Evolutionary conservation across 116 monocot species (phyloP), one percentile per base, ranked within the genome.

Genomic region (Cymodocea nodosa): DNA sequence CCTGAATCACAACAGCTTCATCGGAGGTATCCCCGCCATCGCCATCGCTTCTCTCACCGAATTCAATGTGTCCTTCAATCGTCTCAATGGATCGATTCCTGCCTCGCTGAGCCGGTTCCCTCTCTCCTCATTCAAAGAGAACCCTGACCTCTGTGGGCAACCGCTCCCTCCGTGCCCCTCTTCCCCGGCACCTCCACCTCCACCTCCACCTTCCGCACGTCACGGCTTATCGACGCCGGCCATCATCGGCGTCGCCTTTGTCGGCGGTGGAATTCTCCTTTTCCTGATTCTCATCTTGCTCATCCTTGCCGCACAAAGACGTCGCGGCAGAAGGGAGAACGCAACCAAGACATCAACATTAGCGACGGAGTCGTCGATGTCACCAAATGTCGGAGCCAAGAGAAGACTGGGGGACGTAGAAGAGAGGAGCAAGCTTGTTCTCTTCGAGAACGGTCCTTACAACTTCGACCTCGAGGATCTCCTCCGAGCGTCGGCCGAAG

Each of bases 381-480:
- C 77, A 50, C 49, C 73, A 40, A 73, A 48, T 52, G 73, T 64
- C 49, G 73, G 69, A 12, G 23, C 20, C 6, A 69, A 59, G 39
- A 22, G 56, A 13, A 50, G 68, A 1, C 23, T 35, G 0, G 39
- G 58, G 20, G 68, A 58, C 8, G 69, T 51, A 22, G 81, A 79
- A 10, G 56, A 59, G 62, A 56, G 63, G 71, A 82, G 76, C 70
- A 75, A 80, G 59, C 63, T 93, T 52, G 76, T 82, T 37, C 73
- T 89, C 59, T 71, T 93, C 8, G 86, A 82, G 17, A 71, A 79
- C 10, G 70, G 63, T 0, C 69, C 74, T 2, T 84, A 76, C 70
- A 76, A 72, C 64, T 93, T 93, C 65, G 84, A 89, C 52, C 68
- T 93, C 37, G 89, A 93, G 69, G 93, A 89, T 36, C 71, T 93